A percentile compares a stretch with the other conserved stretches of the same genome.
Evolutionary conservation across 352 stramenopile species (phyloP).

Genomic region (Thraustotheca clavata): DNA sequence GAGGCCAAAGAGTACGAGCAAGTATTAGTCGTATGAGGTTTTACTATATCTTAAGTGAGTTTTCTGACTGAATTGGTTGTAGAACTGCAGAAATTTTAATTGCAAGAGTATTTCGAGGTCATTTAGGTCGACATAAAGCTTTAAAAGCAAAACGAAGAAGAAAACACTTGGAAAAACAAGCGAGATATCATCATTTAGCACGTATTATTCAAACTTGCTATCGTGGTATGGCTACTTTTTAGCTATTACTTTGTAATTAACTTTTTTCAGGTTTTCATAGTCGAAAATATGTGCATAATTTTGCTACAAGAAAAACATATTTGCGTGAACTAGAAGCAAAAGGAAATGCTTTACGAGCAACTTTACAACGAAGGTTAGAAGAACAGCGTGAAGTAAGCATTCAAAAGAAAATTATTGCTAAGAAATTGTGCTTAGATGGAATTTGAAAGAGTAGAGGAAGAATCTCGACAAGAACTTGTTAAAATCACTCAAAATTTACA

Average conservation of each 20-base stretch:
- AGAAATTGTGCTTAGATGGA: conserved; percentile 25
- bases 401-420: neutral
- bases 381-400: conserved; percentile 31
- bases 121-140: conserved; percentile 36
- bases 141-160: conserved; percentile 22
- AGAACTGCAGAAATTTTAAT: conserved; percentile 49
- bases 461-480: conserved; percentile 35
- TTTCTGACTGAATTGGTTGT: neutral
- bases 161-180: conserved; percentile 24
- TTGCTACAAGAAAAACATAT: conserved; percentile 51
- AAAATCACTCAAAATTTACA: conserved; percentile 53
- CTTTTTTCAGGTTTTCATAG: conserved; percentile 31
- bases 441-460: conserved; percentile 27
- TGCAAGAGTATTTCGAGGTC: conserved; percentile 44
- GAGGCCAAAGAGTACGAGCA: conserved; percentile 43
- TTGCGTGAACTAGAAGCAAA: conserved; percentile 40
- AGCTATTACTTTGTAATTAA: no score
- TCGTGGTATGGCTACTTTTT: conserved; percentile 24
- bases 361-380: conserved; percentile 34
- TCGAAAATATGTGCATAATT: conserved; percentile 40
- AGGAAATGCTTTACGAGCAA: conserved; percentile 37
- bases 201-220: conserved; percentile 46
- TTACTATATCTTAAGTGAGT: conserved; percentile 21
- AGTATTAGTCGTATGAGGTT: conserved; percentile 28
- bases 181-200: conserved; percentile 39